Conservation (phyloP, 257 asterid genomes). For the Anisodus tanguticus region DNA sequence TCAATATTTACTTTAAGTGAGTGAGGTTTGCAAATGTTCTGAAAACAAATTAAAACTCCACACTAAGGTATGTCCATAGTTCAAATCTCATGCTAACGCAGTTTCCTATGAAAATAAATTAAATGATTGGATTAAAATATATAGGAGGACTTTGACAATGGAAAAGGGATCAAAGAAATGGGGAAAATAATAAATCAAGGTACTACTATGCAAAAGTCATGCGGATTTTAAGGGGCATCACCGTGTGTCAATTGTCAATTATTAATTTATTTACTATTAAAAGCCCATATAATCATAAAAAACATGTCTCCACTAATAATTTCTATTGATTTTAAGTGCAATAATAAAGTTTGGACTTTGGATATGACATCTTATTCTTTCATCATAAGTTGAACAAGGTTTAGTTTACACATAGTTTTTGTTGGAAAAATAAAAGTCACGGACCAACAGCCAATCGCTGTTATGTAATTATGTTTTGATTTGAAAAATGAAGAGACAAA, state of each 20-base stretch:
- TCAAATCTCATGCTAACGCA: not conserved
- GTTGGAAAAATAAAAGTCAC: constrained; percentile 25
- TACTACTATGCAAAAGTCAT: constrained; percentile 23
- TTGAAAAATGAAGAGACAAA: not conserved
- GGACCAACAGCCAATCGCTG: not conserved
- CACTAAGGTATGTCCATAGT: not conserved
- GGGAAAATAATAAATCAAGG: constrained; percentile 1
- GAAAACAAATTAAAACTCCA: not conserved
- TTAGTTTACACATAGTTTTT: not conserved
- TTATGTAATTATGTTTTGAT: constrained; percentile 12
- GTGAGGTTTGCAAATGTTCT: not conserved
- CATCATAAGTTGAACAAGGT: constrained; percentile 22
- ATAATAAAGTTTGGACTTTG: not conserved
- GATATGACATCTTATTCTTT: constrained; percentile 22
- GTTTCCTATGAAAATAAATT: not conserved
- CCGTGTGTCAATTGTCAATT: constrained; percentile 25
- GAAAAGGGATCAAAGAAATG: not conserved
- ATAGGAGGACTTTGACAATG: not conserved
- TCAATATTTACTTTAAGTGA: not conserved
- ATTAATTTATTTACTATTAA: not conserved
- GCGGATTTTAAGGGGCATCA: constrained; percentile 26
- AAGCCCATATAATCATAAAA: not conserved
- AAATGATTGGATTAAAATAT: not conserved
- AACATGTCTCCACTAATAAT: constrained; percentile 24
- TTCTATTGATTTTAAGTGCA: not conserved